phyloP scores from a whole-genome alignment of 1,139 yeast species.

The Geotrichum fermentans region DNA sequence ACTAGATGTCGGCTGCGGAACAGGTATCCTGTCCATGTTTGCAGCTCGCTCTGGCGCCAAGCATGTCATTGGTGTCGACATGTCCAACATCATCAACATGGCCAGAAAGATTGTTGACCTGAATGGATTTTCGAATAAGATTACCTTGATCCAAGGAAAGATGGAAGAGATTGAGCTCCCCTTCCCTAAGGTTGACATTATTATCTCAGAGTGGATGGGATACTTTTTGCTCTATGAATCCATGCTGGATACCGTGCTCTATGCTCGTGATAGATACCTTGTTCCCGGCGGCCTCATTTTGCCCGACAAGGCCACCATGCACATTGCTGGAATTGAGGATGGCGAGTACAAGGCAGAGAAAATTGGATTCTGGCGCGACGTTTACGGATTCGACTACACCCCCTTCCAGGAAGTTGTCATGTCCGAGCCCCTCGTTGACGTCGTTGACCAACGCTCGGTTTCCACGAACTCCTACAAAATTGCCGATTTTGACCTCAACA shows the following conservation, averaged over 20 bases:
- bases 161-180: slow-evolving; percentile 91
- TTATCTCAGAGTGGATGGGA: slow-evolving; percentile 99
- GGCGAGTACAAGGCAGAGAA: slow-evolving; percentile 90
- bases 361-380: slow-evolving; percentile 93
- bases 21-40: slow-evolving; percentile 95
- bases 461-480: slow-evolving; percentile 65
- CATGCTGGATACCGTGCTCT: slow-evolving; percentile 93
- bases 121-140: slow-evolving; percentile 82
- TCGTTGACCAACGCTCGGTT: slow-evolving; percentile 76
- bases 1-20: slow-evolving; percentile 98
- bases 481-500: slow-evolving; percentile 82
- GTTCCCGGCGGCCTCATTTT: slow-evolving; percentile 83
- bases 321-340: slow-evolving; percentile 91
- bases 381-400: slow-evolving; percentile 91
- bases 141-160: slow-evolving; percentile 87
- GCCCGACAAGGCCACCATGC: slow-evolving; percentile 92
- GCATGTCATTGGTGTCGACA: slow-evolving; percentile 94
- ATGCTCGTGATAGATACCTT: slow-evolving; percentile 89
- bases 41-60: slow-evolving; percentile 98
- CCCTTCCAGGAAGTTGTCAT: slow-evolving; percentile 68
- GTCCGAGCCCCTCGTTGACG: slow-evolving; percentile 92
- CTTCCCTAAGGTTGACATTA: slow-evolving; percentile 74
- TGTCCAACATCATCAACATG: slow-evolving; percentile 93
- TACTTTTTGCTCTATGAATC: slow-evolving; percentile 92
- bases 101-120: slow-evolving; percentile 79